These are phyloP conservation scores for Daucus carota DNA, from an alignment of 129 eudicot genomes.

Conservation along the genomic window DNA sequence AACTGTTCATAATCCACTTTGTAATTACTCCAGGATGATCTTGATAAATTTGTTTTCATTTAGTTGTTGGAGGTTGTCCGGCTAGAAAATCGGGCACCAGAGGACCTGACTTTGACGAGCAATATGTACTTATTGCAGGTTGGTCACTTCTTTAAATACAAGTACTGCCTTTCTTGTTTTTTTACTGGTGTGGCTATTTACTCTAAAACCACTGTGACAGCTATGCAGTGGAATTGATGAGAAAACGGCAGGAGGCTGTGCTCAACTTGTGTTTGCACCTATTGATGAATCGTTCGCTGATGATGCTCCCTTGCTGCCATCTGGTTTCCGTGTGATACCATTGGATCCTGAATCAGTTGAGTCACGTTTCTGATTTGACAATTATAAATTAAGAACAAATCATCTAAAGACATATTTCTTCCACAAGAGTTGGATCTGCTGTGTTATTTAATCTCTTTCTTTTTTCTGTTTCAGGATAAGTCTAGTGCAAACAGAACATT, in stretches of 20 bases:
- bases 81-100: conserved; percentile 71
- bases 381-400: background rate
- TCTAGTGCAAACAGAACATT: conserved; percentile 51
- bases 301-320: conserved; percentile 76
- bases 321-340: conserved; percentile 76
- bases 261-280: conserved; percentile 82
- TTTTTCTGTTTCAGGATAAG: conserved; percentile 23
- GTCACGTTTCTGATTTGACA: conserved; percentile 11
- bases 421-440: background rate
- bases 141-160: background rate
- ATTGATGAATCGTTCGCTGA: conserved; percentile 74
- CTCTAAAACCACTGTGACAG: conserved; percentile 18
- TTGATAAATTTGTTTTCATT: background rate
- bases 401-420: background rate
- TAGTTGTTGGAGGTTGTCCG: conserved; percentile 81
- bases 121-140: conserved; percentile 80
- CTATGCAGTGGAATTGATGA: conserved; percentile 74
- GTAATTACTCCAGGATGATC: background rate
- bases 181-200: background rate
- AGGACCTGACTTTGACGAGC: conserved; percentile 55
- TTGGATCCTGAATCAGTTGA: conserved; percentile 67
- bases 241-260: conserved; percentile 62
- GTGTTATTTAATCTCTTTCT: background rate
- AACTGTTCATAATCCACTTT: background rate
- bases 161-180: background rate